phyloP scores from a whole-genome alignment of 192 early-diverging fungal genomes.

The Pilaira anomala region DNA sequence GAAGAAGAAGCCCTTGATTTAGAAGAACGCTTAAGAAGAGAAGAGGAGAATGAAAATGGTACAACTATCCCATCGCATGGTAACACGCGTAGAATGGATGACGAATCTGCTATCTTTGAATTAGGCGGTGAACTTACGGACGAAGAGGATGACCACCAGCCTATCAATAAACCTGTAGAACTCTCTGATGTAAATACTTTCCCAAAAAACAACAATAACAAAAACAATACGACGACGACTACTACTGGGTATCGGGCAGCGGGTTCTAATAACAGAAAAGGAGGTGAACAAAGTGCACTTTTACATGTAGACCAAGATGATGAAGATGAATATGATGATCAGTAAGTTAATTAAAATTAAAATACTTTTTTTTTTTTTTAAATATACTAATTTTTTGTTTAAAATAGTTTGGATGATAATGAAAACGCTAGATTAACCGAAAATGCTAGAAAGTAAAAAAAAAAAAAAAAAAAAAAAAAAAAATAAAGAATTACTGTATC shows the following conservation, averaged over 20 bases:
- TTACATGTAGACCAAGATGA: conserved; percentile 36
- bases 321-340: conserved; percentile 39
- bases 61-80: conserved; percentile 37
- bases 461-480: too few species aligned
- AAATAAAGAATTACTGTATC: too few species aligned
- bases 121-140: conserved; percentile 66
- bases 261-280: not conserved
- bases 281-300: conserved; percentile 24
- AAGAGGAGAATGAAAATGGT: conserved; percentile 48
- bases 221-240: not conserved
- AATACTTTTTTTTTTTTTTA: not conserved
- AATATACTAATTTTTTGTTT: conserved; percentile 10
- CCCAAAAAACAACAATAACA: not conserved
- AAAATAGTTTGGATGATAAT: conserved; percentile 22
- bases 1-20: conserved; percentile 70
- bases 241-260: conserved; percentile 2
- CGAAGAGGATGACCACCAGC: conserved; percentile 42
- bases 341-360: conserved; percentile 19
- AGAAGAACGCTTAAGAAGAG: conserved; percentile 50
- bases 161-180: conserved; percentile 7
- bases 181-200: not conserved
- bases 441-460: conserved; percentile 13
- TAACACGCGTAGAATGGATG: conserved; percentile 33
- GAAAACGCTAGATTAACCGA: conserved; percentile 16
- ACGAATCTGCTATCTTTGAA: conserved; percentile 54